These are phyloP conservation scores for Amanita rimosa DNA, from an alignment of 768 basidiomycete species.

Conservation along the genomic window DNA sequence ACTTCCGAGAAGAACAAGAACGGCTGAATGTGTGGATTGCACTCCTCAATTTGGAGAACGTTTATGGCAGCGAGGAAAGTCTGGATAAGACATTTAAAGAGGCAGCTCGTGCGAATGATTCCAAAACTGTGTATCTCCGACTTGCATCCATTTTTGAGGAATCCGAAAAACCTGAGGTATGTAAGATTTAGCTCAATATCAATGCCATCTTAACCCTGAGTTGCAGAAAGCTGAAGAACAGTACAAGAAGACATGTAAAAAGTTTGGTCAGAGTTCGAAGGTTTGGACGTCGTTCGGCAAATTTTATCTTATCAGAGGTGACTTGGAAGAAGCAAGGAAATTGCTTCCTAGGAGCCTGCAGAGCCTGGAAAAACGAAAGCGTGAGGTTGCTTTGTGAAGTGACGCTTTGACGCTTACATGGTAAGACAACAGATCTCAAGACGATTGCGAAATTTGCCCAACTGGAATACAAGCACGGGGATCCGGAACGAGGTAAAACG, in stretches of 20 bases:
- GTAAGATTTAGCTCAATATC: conserved; percentile 3
- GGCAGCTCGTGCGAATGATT: conserved; percentile 82
- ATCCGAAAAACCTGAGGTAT: conserved; percentile 72
- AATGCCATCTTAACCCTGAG: background rate
- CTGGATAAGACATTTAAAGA: conserved; percentile 82
- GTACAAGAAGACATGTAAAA: conserved; percentile 80
- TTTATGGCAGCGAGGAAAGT: conserved; percentile 78
- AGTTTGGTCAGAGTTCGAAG: conserved; percentile 89
- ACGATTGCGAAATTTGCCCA: conserved; percentile 93
- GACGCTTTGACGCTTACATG: background rate
- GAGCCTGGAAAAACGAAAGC: conserved; percentile 88
- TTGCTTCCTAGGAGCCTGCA: conserved; percentile 83
- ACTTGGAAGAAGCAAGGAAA: conserved; percentile 72
- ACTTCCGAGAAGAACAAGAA: conserved; percentile 93
- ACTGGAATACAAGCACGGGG: conserved; percentile 89
- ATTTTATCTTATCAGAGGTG: conserved; percentile 62
- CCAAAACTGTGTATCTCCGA: conserved; percentile 81
- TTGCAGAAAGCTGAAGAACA: conserved; percentile 87
- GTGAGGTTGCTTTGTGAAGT: conserved; percentile 34
- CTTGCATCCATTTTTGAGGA: conserved; percentile 79
- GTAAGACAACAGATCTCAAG: conserved; percentile 61
- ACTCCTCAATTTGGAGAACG: conserved; percentile 86
- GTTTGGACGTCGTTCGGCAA: conserved; percentile 89
- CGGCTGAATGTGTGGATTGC: conserved; percentile 98
- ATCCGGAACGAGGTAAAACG: conserved; percentile 90